Evolutionary conservation across 2,329 filamentous ascomycete species (phyloP).

Genomic region (Diaporthe vexans): DNA sequence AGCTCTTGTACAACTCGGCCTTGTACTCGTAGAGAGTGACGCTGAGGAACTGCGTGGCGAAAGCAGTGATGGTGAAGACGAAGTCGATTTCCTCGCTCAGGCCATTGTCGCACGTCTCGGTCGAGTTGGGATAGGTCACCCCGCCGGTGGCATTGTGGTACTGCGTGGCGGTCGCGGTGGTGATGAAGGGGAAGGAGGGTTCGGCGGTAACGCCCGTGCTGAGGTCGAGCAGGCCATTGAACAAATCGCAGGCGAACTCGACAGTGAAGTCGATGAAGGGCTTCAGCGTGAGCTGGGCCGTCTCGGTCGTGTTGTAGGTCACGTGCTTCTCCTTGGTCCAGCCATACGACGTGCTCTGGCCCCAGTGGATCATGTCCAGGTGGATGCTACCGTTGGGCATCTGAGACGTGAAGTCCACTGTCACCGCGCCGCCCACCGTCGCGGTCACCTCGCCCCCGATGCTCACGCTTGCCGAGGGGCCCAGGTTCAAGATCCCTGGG

Average conservation of each 20-base stretch:
- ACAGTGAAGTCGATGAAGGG: constrained; percentile 42
- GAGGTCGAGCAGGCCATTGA: constrained; percentile 39
- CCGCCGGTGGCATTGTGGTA: constrained; percentile 34
- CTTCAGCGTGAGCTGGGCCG: constrained; percentile 23
- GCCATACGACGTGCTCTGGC: constrained; percentile 32
- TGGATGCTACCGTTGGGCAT: constrained; percentile 41
- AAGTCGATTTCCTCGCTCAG: constrained; percentile 35
- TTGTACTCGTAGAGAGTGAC: constrained; percentile 39
- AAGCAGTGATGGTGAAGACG: constrained; percentile 34
- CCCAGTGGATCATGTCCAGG: constrained; percentile 38
- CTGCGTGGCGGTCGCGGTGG: constrained; percentile 39
- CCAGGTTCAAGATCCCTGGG: constrained; percentile 39
- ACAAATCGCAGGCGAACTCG: constrained; percentile 40
- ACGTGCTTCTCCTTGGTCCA: constrained; percentile 33
- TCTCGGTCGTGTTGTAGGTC: constrained; percentile 36
- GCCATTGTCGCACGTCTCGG: constrained; percentile 38
- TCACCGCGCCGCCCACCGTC: constrained; percentile 19
- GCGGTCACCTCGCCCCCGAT: constrained; percentile 36
- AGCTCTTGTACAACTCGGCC: constrained; percentile 34
- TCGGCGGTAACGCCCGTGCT: constrained; percentile 40
- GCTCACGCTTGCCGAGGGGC: constrained; percentile 39
- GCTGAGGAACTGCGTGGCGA: constrained; percentile 36
- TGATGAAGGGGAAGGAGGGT: constrained; percentile 39
- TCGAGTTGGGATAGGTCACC: constrained; percentile 35
- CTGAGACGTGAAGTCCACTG: constrained; percentile 29